Evolutionary conservation across 78 protist species (phyloP).

Genomic region (Dictyostelium intermedium): DNA sequence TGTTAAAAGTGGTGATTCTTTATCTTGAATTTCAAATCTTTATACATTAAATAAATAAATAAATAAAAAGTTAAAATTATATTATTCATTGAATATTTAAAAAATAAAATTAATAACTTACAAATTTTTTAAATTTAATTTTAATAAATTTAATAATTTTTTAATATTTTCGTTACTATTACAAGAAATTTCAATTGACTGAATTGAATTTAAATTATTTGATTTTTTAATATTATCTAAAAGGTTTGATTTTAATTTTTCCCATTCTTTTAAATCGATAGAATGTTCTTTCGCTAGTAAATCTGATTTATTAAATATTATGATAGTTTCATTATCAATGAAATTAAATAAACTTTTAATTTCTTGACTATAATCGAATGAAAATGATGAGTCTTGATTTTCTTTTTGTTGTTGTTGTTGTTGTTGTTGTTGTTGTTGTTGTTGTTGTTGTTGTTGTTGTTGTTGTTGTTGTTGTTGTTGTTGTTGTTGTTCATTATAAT

Average conservation of each 20-base stretch:
- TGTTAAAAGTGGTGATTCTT: slow-evolving; percentile 64
- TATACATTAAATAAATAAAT: background rate
- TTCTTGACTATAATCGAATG: background rate
- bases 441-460: too few species aligned
- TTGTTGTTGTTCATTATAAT: background rate
- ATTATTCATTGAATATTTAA: background rate
- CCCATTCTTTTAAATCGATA: background rate
- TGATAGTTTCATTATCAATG: slow-evolving; percentile 23
- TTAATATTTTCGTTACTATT: background rate
- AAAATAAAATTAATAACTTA: background rate
- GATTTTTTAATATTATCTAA: background rate
- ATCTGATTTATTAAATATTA: slow-evolving; percentile 66
- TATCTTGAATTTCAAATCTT: slow-evolving; percentile 39
- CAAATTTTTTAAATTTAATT: background rate
- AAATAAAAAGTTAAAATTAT: too few species aligned
- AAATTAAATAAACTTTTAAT: background rate
- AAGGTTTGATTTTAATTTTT: background rate
- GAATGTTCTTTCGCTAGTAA: background rate
- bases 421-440: too few species aligned
- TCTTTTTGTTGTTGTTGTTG: background rate
- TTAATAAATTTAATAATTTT: background rate
- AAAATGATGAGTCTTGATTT: background rate
- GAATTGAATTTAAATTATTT: slow-evolving; percentile 3
- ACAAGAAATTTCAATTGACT: slow-evolving; percentile 40
- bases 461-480: background rate